Evolutionary conservation across 768 basidiomycete species (phyloP), one percentile per base, ranked within the genome.

Genomic region (Russula lepida): DNA sequence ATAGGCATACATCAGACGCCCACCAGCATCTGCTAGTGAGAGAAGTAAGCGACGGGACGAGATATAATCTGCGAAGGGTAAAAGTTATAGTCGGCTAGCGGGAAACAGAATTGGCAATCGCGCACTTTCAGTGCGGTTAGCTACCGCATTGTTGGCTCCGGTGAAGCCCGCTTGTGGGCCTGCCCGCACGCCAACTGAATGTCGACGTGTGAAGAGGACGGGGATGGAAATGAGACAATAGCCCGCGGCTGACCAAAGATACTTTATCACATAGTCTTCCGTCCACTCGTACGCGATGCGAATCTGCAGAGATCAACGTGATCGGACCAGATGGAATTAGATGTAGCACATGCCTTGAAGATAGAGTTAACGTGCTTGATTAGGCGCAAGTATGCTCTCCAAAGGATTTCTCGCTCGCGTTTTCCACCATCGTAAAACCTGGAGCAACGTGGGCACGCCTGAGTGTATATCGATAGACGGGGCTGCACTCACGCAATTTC

Each of bases 241-340:
- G 0, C 95, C 95, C 4, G 85, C 86, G 1, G 94, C 94, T 11
- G 89, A 92, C 95, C 93, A 97, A 9, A 91, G 75, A 71, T 97
- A 98, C 72, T 97, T 97, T 78, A 97, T 93, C 21, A 97, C 88
- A 66, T 92, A 94, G 75, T 97, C 95, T 70, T 97, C 95, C 0
- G 91, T 97, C 94, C 90, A 97, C 74, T 85, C 91, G 68, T 92
- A 95, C 2, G 88, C 88, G 50, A 95, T 91, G 17, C 92, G 86
- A 55, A 92, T 90, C 88, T 91, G 62, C 30, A 39, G 5, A 47
- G 7, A 44, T 44, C 15, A 15, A 13, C 4, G n/a, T n/a, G n/a
- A 54, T 11, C 32, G 54, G 23, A 41, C 48, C 46, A 21, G 51
- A 48, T 28, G 12, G n/a, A 25, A 30, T 6, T 15, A 37, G 33